Evolutionary conservation across 805 yeast species (phyloP).

Genomic region (Nakazawaea siamensis): DNA sequence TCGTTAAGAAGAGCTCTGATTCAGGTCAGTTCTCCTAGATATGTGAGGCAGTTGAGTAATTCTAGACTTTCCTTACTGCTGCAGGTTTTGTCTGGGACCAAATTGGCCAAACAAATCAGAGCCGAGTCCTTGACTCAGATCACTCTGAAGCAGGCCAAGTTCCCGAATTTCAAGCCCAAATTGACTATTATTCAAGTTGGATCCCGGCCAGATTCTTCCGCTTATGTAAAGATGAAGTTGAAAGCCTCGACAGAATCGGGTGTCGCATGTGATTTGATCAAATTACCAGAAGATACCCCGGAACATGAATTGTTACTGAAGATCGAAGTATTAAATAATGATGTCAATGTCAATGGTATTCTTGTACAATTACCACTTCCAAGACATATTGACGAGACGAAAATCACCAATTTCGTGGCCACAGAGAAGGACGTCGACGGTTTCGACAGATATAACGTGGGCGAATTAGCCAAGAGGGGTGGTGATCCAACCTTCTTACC

Average conservation of each 20-base stretch:
- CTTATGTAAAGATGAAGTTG: conserved; percentile 86
- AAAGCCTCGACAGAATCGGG: conserved; percentile 85
- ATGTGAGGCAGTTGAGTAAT: too few relatives aligned
- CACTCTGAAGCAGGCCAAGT: conserved; percentile 27
- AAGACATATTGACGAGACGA: conserved; percentile 64
- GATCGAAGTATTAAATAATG: conserved; percentile 61
- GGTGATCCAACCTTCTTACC: conserved; percentile 82
- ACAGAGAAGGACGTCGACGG: conserved; percentile 93
- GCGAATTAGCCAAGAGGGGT: conserved; percentile 82
- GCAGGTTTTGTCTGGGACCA: conserved; percentile 35
- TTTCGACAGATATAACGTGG: conserved; percentile 80
- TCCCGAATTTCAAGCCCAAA: conserved; percentile 58
- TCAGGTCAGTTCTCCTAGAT: too few relatives aligned
- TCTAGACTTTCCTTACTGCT: conserved; percentile 17
- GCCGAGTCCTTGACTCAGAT: conserved; percentile 35
- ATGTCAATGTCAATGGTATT: conserved; percentile 75
- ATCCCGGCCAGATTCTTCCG: conserved; percentile 78
- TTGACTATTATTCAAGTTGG: conserved; percentile 89
- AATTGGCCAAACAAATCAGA: conserved; percentile 35
- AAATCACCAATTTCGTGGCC: conserved; percentile 72
- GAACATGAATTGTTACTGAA: conserved; percentile 53
- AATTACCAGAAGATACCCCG: conserved; percentile 52
- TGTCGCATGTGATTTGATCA: conserved; percentile 57
- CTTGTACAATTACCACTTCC: conserved; percentile 91
- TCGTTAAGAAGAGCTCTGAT: background rate